Evolutionary conservation across 495 filamentous ascomycete genomes (phyloP).

Genomic region (Xylaria scruposa): DNA sequence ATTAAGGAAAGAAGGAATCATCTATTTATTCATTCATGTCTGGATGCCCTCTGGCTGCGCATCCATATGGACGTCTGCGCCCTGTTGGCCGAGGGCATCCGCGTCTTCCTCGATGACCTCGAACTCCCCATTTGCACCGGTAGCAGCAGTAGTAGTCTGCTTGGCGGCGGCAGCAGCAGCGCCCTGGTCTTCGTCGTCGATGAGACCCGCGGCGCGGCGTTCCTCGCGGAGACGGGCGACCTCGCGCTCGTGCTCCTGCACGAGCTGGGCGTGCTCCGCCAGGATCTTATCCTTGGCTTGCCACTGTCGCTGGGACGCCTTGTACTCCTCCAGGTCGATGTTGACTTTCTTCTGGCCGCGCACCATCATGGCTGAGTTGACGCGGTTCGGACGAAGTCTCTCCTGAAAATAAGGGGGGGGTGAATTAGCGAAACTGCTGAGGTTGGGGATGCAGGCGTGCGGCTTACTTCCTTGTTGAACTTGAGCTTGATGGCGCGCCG

Average conservation of each 20-base stretch:
- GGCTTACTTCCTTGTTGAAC: constrained; percentile 74
- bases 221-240: constrained; percentile 52
- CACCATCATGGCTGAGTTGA: constrained; percentile 70
- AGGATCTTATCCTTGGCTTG: constrained; percentile 68
- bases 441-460: not conserved
- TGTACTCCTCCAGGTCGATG: constrained; percentile 72
- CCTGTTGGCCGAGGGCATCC: constrained; percentile 18
- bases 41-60: constrained; percentile 7
- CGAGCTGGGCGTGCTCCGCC: constrained; percentile 70
- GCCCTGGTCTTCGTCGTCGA: constrained; percentile 47
- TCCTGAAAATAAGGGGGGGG: constrained; percentile 51
- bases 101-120: constrained; percentile 34
- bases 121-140: constrained; percentile 35
- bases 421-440: not conserved
- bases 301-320: constrained; percentile 65
- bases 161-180: constrained; percentile 19
- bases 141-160: constrained; percentile 30
- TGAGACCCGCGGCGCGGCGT: constrained; percentile 38
- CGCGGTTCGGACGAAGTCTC: constrained; percentile 68
- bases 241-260: constrained; percentile 69
- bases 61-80: not conserved
- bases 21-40: not conserved
- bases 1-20: not conserved
- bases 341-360: constrained; percentile 58
- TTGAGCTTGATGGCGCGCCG: constrained; percentile 87